Conservation (phyloP, 345 rosid genomes). For the Nephelium lappaceum region DNA sequence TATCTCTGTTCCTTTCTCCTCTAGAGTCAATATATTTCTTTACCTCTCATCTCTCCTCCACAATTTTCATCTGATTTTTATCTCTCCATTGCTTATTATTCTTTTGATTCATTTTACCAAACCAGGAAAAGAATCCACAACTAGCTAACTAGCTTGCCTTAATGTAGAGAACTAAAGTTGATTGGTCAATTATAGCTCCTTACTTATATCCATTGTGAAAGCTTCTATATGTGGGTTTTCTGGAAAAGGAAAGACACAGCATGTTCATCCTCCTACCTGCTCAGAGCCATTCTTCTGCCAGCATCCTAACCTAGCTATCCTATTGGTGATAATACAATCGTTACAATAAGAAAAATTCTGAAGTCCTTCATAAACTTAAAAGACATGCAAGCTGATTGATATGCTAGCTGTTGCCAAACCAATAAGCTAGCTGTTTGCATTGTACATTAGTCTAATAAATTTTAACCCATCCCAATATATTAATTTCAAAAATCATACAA, state of each 20-base stretch:
- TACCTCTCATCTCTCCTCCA: background rate
- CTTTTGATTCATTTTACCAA: background rate
- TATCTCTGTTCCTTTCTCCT: background rate
- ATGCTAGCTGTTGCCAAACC: no score
- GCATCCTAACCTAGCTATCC: background rate
- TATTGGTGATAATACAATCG: background rate
- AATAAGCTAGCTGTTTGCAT: background rate
- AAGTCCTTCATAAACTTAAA: background rate
- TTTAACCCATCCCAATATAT: background rate
- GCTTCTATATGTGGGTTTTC: background rate
- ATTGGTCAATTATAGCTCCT: background rate
- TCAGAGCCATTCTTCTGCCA: background rate
- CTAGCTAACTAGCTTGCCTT: background rate
- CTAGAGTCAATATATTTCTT: background rate
- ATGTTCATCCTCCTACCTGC: background rate
- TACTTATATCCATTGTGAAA: background rate
- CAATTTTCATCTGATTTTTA: background rate
- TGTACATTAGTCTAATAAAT: background rate
- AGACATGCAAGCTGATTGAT: background rate
- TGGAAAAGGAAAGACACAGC: background rate
- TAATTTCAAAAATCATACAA: background rate
- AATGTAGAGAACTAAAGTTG: background rate
- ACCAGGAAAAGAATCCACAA: background rate
- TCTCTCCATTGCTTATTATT: background rate
- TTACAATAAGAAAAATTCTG: no score